Conservation (phyloP, 768 basidiomycete genomes). For the Cubamyces sp. region DNA sequence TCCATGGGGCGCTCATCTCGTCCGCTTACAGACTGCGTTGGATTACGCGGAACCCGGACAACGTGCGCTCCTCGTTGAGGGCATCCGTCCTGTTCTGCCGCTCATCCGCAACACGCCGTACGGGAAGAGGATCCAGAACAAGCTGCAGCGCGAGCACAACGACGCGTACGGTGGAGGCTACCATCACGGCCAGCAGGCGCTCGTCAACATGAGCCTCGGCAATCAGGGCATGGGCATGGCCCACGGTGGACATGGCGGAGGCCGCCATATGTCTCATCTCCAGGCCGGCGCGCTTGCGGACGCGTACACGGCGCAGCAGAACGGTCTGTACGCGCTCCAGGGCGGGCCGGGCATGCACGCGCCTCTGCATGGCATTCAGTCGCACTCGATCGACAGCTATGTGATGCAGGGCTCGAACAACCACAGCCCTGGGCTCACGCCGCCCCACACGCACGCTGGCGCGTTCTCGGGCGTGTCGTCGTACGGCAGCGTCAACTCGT, state of each 20-base stretch:
- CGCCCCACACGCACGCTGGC: constrained; percentile 56
- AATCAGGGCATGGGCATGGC: constrained; percentile 57
- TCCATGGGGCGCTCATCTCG: constrained; percentile 13
- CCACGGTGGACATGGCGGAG: constrained; percentile 33
- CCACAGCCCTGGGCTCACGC: constrained; percentile 65
- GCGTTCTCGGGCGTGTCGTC: constrained; percentile 61
- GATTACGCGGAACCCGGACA: constrained; percentile 98
- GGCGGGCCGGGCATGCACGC: constrained; percentile 49
- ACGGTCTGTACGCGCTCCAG: constrained; percentile 63
- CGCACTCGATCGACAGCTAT: constrained; percentile 79
- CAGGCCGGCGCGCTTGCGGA: constrained; percentile 61
- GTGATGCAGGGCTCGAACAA: constrained; percentile 74
- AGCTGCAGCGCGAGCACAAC: constrained; percentile 90
- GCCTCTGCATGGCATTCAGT: constrained; percentile 49
- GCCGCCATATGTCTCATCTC: constrained; percentile 63
- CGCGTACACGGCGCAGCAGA: constrained; percentile 66
- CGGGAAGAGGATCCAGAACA: constrained; percentile 98
- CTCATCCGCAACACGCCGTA: constrained; percentile 99
- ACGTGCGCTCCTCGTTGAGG: constrained; percentile 90
- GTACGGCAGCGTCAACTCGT: constrained; percentile 58
- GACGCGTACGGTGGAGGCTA: constrained; percentile 63
- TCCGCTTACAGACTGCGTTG: constrained; percentile 75
- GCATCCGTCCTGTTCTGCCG: constrained; percentile 97
- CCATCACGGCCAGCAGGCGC: constrained; percentile 61
- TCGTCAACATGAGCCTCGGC: constrained; percentile 61